A percentile compares a stretch with the other conserved stretches of the same genome.
These are phyloP conservation scores for Magnusiomyces tetraspermus DNA, from an alignment of 1,139 yeast genomes.

Conservation along the genomic window DNA sequence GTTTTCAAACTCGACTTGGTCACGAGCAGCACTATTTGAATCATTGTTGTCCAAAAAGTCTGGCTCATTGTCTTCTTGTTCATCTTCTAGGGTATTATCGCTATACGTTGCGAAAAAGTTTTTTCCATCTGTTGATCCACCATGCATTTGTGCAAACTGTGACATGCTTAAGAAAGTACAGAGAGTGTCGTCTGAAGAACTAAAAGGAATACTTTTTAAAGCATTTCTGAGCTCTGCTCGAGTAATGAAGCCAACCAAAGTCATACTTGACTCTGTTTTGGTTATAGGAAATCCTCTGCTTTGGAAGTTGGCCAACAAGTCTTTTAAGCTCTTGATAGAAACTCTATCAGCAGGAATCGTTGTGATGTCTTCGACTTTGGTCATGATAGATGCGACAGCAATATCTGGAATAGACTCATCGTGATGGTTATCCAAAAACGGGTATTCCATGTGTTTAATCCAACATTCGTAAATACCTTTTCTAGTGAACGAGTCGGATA, in stretches of 20 bases:
- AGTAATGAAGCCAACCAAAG: slow-evolving; percentile 37
- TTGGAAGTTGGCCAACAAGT: slow-evolving; percentile 16
- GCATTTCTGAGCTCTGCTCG: slow-evolving; percentile 32
- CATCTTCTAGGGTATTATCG: neutral
- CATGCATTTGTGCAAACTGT: neutral
- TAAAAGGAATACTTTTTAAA: slow-evolving; percentile 15
- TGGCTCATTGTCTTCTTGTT: too few species aligned
- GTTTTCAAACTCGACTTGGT: neutral
- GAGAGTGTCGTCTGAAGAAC: slow-evolving; percentile 10
- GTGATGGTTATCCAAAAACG: slow-evolving; percentile 32
- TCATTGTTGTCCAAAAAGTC: too few species aligned
- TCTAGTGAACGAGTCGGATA: slow-evolving; percentile 35
- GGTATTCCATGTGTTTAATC: slow-evolving; percentile 35
- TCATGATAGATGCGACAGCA: slow-evolving; percentile 30
- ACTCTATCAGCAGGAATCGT: slow-evolving; percentile 22
- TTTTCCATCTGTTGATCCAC: neutral
- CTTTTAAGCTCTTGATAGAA: slow-evolving; percentile 21
- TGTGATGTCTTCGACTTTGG: slow-evolving; percentile 22
- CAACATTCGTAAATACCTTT: slow-evolving; percentile 38
- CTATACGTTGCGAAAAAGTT: neutral
- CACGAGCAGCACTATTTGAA: neutral
- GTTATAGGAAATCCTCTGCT: slow-evolving; percentile 39
- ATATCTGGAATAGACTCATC: slow-evolving; percentile 33
- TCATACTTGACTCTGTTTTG: slow-evolving; percentile 23
- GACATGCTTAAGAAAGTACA: slow-evolving; percentile 17